Evolutionary conservation across 257 asterid species (phyloP).

Genomic region (Echium plantagineum): DNA sequence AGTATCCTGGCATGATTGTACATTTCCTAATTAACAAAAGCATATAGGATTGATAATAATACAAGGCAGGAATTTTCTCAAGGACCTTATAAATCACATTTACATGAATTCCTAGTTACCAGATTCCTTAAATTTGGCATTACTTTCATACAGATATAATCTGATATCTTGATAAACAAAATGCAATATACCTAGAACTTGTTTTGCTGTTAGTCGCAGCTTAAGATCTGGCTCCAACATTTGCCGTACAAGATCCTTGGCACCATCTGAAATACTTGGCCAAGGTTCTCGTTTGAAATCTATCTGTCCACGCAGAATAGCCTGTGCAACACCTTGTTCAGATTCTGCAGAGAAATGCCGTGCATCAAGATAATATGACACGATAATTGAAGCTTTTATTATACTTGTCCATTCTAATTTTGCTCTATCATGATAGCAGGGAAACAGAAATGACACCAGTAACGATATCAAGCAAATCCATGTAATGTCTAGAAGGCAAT

Average conservation of each 20-base stretch:
- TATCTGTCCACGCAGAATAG: slow-evolving; percentile 77
- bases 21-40: too few relatives aligned
- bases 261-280: slow-evolving; percentile 85
- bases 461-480: background rate
- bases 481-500: background rate
- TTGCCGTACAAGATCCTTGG: slow-evolving; percentile 77
- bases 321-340: slow-evolving; percentile 98
- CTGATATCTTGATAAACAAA: slow-evolving; percentile 10
- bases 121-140: too few relatives aligned
- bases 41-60: too few relatives aligned
- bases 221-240: slow-evolving; percentile 96
- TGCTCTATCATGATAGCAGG: background rate
- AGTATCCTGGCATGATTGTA: too few relatives aligned
- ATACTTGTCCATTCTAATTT: background rate
- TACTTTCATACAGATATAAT: background rate
- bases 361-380: slow-evolving; percentile 6
- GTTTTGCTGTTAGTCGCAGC: slow-evolving; percentile 85
- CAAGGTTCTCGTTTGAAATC: slow-evolving; percentile 96
- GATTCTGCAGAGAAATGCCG: slow-evolving; percentile 51
- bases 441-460: background rate
- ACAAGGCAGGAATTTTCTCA: too few relatives aligned
- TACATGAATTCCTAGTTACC: too few relatives aligned
- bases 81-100: too few relatives aligned
- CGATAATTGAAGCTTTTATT: slow-evolving; percentile 6
- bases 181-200: slow-evolving; percentile 67